Base-by-base conservation (phyloP, 2,329 filamentous ascomycete genomes). In the Dothiorella sarmentorum region DNA sequence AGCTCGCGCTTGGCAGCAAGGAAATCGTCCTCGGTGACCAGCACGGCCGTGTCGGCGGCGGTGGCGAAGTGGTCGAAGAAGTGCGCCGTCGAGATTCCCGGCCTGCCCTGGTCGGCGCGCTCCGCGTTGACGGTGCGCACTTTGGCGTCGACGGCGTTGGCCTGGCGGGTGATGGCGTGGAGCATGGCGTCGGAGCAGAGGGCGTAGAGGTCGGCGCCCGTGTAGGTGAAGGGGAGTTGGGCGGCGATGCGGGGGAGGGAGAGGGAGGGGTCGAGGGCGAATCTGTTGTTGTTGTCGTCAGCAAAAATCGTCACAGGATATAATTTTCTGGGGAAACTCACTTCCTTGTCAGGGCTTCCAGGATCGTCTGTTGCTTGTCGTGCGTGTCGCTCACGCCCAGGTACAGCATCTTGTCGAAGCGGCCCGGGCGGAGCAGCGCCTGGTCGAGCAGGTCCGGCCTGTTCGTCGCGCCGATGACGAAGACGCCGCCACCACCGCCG, bases 361-460 rank as follows among this genome's bases (percentile, higher is more conserved):
- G 77, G 63, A 99, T 97, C 20, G 87, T 97, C 62, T 90, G 84
- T 75, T 99, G 94, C 78, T 97, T 97, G 17, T 96, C 90, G 68
- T 97, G 93, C 3, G 92, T 97, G 73, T 99, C 94, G 7, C 91
- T 95, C 7, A 99, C 91, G 33, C 94, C 94, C 11, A 99, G 80
- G 69, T 97, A 99, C 27, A 99, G 83, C 92, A 97, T 96, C 79
- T 97, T 97, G 71, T 99, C 94, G 72, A 99, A 97, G 61, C 93
- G 82, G 2, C 93, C 93, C 1, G 93, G 94, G 56, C 93, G 85
- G 43, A 97, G 79, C 60, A 99, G 78, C 4, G 93, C 94, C 63
- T 90, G 90, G 70, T 99, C 93, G 20, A 99, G 81, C 56, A 97
- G 77, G 77, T 99, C 94, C 0, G 94, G 94, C 62, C 93, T 80